These are phyloP conservation scores for Mentha longifolia DNA, from an alignment of 257 asterid genomes.

Conservation along the genomic window DNA sequence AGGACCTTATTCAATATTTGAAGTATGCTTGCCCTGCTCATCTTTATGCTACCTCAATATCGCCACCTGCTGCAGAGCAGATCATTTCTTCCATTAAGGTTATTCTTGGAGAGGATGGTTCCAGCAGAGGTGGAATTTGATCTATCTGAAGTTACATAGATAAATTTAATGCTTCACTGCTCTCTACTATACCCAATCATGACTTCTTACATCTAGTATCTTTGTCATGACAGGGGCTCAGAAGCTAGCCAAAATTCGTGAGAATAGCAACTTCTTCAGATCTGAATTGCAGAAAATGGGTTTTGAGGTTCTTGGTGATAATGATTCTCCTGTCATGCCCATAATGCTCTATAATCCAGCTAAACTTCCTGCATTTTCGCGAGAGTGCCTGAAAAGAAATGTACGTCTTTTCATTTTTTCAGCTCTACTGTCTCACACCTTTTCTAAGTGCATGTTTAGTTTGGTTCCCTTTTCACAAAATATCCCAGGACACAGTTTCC, in stretches of 20 bases:
- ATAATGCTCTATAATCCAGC: slow-evolving; percentile 96
- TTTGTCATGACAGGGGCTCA: slow-evolving; percentile 71
- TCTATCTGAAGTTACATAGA: slow-evolving; percentile 25
- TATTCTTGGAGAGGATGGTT: slow-evolving; percentile 97
- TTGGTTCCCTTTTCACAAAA: background rate
- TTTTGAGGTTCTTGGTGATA: slow-evolving; percentile 96
- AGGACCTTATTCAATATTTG: slow-evolving; percentile 89
- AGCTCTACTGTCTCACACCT: background rate
- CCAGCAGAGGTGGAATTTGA: slow-evolving; percentile 76
- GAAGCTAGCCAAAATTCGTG: slow-evolving; percentile 87
- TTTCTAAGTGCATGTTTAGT: background rate
- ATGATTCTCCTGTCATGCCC: slow-evolving; percentile 99
- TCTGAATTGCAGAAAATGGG: slow-evolving; percentile 97
- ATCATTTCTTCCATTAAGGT: slow-evolving; percentile 87
- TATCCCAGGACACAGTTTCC: background rate
- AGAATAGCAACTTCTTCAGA: slow-evolving; percentile 91
- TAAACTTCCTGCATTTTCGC: slow-evolving; percentile 96
- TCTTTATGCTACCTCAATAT: slow-evolving; percentile 90
- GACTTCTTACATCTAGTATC: slow-evolving; percentile 15
- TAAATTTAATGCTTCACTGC: slow-evolving; percentile 1
- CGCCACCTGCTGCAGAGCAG: slow-evolving; percentile 98
- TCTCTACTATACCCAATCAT: background rate
- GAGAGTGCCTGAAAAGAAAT: slow-evolving; percentile 89
- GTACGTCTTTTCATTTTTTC: slow-evolving; percentile 43
- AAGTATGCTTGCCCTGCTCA: slow-evolving; percentile 95